These are phyloP conservation scores for Micromonas commoda DNA, from an alignment of 139 green algal species.

Conservation along the genomic window DNA sequence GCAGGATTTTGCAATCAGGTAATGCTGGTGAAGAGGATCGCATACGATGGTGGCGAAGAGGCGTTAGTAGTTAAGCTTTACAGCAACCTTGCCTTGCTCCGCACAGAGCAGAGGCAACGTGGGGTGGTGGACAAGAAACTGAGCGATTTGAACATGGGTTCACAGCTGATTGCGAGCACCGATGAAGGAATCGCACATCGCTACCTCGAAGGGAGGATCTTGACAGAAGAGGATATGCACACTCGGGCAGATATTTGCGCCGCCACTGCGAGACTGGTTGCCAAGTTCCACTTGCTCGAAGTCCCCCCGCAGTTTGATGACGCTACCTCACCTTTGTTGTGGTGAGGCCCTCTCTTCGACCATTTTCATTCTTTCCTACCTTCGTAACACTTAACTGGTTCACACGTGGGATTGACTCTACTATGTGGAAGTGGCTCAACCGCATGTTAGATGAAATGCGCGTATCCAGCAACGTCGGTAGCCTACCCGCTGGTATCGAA, in stretches of 20 bases:
- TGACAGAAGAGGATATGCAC: background rate
- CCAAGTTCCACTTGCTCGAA: background rate
- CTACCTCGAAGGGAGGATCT: background rate
- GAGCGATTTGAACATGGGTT: background rate
- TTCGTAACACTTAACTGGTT: background rate
- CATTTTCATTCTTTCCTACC: background rate
- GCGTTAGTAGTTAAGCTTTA: background rate
- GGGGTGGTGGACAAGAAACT: background rate
- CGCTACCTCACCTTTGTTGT: background rate
- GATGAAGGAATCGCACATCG: background rate
- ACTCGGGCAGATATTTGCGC: background rate
- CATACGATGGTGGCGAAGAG: background rate
- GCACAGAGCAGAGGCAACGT: background rate
- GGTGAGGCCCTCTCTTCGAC: background rate
- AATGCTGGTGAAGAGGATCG: background rate
- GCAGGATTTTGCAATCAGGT: background rate
- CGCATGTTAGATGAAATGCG: background rate
- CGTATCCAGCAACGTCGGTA: background rate
- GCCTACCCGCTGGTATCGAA: background rate
- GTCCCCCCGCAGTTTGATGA: background rate
- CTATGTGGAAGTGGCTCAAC: background rate
- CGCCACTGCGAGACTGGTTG: background rate
- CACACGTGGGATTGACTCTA: background rate
- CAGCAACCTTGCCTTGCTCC: background rate
- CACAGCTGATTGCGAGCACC: background rate